Evolutionary conservation across 164 flowering plant genomes (phyloP).

Genomic region (Chimonanthus praecox): DNA sequence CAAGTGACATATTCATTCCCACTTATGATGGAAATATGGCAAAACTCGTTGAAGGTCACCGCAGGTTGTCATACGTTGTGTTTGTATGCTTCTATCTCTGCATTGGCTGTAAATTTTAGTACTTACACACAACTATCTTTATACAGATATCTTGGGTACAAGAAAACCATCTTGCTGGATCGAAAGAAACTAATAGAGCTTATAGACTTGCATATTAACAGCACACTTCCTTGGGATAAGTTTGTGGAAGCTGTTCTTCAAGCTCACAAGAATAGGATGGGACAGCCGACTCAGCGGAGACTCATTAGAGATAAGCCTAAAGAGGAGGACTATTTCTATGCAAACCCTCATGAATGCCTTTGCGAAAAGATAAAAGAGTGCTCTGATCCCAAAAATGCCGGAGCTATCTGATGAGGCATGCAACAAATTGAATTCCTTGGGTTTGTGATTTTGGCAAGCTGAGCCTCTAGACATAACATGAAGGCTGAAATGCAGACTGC

Average conservation of each 20-base stretch:
- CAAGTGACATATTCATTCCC: slow-evolving; percentile 79
- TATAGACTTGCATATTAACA: slow-evolving; percentile 71
- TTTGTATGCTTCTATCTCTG: neutral
- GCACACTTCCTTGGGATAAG: slow-evolving; percentile 64
- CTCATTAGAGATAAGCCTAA: slow-evolving; percentile 75
- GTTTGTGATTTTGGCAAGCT: neutral
- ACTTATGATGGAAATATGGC: slow-evolving; percentile 99
- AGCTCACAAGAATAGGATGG: slow-evolving; percentile 56
- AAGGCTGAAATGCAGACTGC: neutral
- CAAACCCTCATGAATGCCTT: slow-evolving; percentile 92
- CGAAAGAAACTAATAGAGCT: slow-evolving; percentile 64
- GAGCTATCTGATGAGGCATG: neutral
- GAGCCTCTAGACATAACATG: neutral
- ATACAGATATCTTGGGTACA: slow-evolving; percentile 84
- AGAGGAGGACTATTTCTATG: slow-evolving; percentile 96
- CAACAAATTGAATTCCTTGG: neutral
- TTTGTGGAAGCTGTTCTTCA: slow-evolving; percentile 50
- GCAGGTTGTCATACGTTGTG: slow-evolving; percentile 49
- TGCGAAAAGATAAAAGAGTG: slow-evolving; percentile 43
- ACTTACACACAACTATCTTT: neutral
- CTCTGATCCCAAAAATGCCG: slow-evolving; percentile 26
- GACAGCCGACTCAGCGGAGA: slow-evolving; percentile 53
- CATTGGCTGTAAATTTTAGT: neutral
- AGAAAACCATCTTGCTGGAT: slow-evolving; percentile 57
- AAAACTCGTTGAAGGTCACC: slow-evolving; percentile 93